Conservation (phyloP, 129 eudicot species). For the Flaveria brownii region DNA sequence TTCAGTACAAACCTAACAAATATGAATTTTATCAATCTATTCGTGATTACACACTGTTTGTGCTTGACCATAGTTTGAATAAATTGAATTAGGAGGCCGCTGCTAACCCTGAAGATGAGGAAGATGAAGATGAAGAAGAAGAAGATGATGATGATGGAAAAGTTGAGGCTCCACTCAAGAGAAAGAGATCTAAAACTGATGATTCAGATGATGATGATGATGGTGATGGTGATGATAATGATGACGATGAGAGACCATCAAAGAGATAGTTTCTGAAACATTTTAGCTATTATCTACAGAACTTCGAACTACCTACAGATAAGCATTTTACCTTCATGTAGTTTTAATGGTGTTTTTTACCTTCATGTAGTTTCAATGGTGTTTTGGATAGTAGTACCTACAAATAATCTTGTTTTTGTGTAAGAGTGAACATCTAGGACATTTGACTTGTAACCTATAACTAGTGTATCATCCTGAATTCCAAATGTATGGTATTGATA, state of each 20-base stretch:
- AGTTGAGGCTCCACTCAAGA: slow-evolving; percentile 64
- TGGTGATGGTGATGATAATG: slow-evolving; percentile 49
- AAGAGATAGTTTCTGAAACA: slow-evolving; percentile 54
- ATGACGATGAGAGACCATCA: slow-evolving; percentile 76
- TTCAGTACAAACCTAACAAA: too few species aligned
- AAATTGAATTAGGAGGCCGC: slow-evolving; percentile 53
- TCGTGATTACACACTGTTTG: neutral
- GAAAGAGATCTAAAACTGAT: slow-evolving; percentile 52
- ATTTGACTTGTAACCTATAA: slow-evolving; percentile 29
- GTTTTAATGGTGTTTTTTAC: neutral
- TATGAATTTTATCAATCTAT: too few species aligned
- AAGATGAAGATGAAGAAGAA: slow-evolving; percentile 67
- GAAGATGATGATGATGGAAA: slow-evolving; percentile 46
- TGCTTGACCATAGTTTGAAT: neutral
- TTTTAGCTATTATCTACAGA: too few species aligned
- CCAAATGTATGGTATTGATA: neutral
- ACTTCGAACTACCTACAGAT: neutral
- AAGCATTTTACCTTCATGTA: neutral
- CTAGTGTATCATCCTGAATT: neutral
- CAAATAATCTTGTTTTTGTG: slow-evolving; percentile 27
- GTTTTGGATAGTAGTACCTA: neutral
- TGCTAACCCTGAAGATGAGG: slow-evolving; percentile 78
- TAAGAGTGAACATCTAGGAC: slow-evolving; percentile 28
- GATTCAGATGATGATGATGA: slow-evolving; percentile 48
- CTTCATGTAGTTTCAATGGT: slow-evolving; percentile 1